Conservation (phyloP, 169 alveolate species). For the Cryptosporidium ryanae region DNA sequence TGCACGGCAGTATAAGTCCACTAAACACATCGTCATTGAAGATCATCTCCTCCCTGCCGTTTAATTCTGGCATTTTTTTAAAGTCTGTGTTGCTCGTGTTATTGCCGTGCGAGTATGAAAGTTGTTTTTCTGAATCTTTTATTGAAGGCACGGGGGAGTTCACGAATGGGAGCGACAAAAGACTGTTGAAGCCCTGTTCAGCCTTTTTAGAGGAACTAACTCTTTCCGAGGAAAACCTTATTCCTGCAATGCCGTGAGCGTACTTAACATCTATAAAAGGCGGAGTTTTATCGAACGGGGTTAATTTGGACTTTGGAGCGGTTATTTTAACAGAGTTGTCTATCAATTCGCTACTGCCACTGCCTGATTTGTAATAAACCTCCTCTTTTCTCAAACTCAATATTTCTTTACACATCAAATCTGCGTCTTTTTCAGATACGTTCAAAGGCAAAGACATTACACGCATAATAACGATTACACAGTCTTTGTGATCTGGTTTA, state of each 20-base stretch:
- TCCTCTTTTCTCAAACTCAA: conserved; percentile 20
- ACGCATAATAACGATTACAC: conserved; percentile 45
- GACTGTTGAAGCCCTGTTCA: not conserved
- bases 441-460: conserved; percentile 42
- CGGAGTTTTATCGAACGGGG: conserved; percentile 51
- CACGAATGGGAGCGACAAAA: conserved; percentile 25
- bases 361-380: conserved; percentile 2
- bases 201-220: conserved; percentile 31
- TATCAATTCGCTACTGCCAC: not conserved
- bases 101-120: conserved; percentile 13
- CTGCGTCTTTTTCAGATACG: conserved; percentile 16
- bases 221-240: conserved; percentile 18
- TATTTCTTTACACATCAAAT: conserved; percentile 11
- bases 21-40: conserved; percentile 65
- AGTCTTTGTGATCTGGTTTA: conserved; percentile 30
- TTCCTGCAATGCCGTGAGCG: conserved; percentile 48
- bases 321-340: conserved; percentile 1
- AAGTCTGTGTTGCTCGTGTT: not conserved
- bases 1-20: conserved; percentile 60
- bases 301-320: not conserved
- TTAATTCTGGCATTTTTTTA: conserved; percentile 36
- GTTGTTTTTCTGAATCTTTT: conserved; percentile 15
- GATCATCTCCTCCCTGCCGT: conserved; percentile 29
- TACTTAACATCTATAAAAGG: conserved; percentile 20
- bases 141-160: conserved; percentile 54